Base-by-base conservation (phyloP, 371 early-diverging fungal species). In the Rhizopus arrhizus region DNA sequence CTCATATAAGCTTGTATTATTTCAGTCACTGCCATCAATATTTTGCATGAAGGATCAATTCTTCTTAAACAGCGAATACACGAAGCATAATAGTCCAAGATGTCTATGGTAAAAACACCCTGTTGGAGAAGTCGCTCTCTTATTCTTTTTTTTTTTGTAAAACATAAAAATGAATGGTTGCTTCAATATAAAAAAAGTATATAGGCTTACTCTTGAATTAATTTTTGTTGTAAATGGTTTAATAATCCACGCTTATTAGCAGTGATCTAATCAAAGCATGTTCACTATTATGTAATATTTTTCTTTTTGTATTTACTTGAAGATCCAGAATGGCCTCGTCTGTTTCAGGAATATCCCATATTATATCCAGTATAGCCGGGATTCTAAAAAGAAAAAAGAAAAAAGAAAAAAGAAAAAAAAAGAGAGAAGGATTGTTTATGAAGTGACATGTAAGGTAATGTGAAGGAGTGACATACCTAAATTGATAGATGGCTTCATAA, bases 351-450 rank as follows among this genome's bases (percentile, higher is more conserved):
- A 60, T 72, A 3, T 72, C 70, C 8, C 55, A 41, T 8, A 78
- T 74, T n/a, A 74, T 75, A 52, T 75, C 70, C 56, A 78, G 75
- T 3, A 78, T 61, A n/a, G 53, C 16, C 8, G 57, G 28, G 9
- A 69, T 51, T 11, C 69, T 63, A 53, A 2, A 10, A 43, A 13
- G 4, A 12, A n/a, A 40, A 12, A 9, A n/a, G 28, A 8, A 5
- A 32, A 42, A 42, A 43, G 7, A 6, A n/a, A 6, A 48, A 13
- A 0, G 15, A n/a, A n/a, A n/a, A n/a, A n/a, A n/a, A 22, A 2
- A 22, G 22, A 22, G 22, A 22, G 22, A 22, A 22, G 22, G 22
- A 22, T 22, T 22, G 22, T 22, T 22, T 22, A 22, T 22, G 22
- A 22, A 22, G 22, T 22, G 22, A 22, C 22, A 22, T 1, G 22